Conservation (phyloP, 2,329 filamentous ascomycete genomes). For the Penicillium sp. region DNA sequence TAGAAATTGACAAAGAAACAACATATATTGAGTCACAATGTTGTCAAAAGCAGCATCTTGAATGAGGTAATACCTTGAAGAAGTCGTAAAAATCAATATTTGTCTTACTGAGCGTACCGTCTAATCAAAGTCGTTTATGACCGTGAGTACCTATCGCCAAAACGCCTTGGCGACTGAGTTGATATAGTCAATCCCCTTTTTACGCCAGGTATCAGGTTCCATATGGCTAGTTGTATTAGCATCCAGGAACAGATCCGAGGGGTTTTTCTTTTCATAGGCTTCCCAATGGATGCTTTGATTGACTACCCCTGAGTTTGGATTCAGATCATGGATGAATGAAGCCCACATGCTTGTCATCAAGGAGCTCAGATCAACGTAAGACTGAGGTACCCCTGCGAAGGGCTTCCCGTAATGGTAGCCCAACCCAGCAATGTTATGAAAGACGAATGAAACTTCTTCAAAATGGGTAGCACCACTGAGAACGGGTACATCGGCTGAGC, state of each 20-base stretch:
- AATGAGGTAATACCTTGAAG: no score
- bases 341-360: constrained; percentile 59
- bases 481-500: constrained; percentile 47
- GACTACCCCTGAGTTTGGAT: constrained; percentile 47
- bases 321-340: constrained; percentile 51
- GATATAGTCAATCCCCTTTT: constrained; percentile 37
- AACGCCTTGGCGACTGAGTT: constrained; percentile 31
- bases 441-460: constrained; percentile 59
- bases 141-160: constrained; percentile 28
- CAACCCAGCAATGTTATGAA: constrained; percentile 55
- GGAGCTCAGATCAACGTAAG: constrained; percentile 48
- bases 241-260: constrained; percentile 57
- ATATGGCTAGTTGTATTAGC: constrained; percentile 51
- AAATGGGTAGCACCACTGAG: constrained; percentile 59
- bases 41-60: no score
- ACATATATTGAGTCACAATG: neutral
- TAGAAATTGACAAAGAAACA: neutral
- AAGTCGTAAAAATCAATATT: no score
- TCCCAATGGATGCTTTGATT: constrained; percentile 46
- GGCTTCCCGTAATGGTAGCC: constrained; percentile 49
- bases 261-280: constrained; percentile 45
- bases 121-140: no score
- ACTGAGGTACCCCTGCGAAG: constrained; percentile 46
- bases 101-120: no score
- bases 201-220: constrained; percentile 53